Conservation (phyloP, 768 basidiomycete genomes). For the Naganishia vishniacii region DNA sequence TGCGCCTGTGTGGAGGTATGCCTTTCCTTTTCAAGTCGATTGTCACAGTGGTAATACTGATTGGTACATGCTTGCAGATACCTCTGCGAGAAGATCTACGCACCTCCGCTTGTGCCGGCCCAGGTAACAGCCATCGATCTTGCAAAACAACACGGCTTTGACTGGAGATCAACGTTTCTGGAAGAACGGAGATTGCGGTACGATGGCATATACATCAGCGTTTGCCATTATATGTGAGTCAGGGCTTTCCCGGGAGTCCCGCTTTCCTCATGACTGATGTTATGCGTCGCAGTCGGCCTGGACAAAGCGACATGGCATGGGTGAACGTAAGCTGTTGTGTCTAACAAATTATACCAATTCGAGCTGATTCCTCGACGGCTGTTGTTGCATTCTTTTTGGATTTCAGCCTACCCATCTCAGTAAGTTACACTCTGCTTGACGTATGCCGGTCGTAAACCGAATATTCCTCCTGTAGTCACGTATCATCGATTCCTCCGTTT, state of each 20-base stretch:
- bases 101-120: slow-evolving; percentile 66
- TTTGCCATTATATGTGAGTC: slow-evolving; percentile 63
- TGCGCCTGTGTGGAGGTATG: slow-evolving; percentile 67
- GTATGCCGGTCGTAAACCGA: not conserved
- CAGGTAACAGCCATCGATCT: slow-evolving; percentile 55
- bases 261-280: slow-evolving; percentile 17
- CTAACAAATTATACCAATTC: too few relatives aligned
- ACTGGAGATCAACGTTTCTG: slow-evolving; percentile 71
- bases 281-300: slow-evolving; percentile 56
- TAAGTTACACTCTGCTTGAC: slow-evolving; percentile 21
- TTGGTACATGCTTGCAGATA: slow-evolving; percentile 51
- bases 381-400: slow-evolving; percentile 10
- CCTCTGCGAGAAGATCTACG: slow-evolving; percentile 63
- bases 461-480: slow-evolving; percentile 54
- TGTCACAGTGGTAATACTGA: not conserved
- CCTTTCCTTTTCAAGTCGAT: not conserved
- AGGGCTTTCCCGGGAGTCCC: slow-evolving; percentile 16
- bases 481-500: slow-evolving; percentile 94
- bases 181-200: slow-evolving; percentile 77
- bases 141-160: slow-evolving; percentile 55
- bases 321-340: slow-evolving; percentile 60
- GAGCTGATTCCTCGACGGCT: not conserved
- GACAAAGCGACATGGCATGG: slow-evolving; percentile 79
- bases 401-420: slow-evolving; percentile 67
- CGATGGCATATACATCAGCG: slow-evolving; percentile 86